Evolutionary conservation across 2,329 filamentous ascomycete genomes (phyloP).

Genomic region (Dactylellina leptospora): DNA sequence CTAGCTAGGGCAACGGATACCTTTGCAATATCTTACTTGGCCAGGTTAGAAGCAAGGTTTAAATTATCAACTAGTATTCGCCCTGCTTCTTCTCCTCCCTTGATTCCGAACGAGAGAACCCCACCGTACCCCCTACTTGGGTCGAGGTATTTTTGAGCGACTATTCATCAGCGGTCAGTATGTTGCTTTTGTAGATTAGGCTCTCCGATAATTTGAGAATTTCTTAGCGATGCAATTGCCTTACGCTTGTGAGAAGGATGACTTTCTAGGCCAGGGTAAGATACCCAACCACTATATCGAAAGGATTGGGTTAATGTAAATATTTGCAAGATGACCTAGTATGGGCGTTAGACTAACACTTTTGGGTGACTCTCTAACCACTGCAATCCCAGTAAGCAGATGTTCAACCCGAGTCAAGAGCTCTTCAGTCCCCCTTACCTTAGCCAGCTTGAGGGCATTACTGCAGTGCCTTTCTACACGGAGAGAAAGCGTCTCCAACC

Average conservation of each 20-base stretch:
- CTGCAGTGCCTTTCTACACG: conserved; percentile 84
- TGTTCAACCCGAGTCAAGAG: background rate
- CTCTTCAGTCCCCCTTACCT: conserved; percentile 15
- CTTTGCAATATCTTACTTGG: conserved; percentile 68
- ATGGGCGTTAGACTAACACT: conserved; percentile 63
- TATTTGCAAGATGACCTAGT: background rate
- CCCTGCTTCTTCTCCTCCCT: conserved; percentile 83
- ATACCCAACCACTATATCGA: conserved; percentile 76
- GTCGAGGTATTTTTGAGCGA: conserved; percentile 83
- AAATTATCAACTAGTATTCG: conserved; percentile 91
- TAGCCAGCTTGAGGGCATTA: conserved; percentile 81
- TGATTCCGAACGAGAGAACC: conserved; percentile 91
- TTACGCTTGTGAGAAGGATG: conserved; percentile 75
- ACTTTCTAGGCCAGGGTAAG: conserved; percentile 85
- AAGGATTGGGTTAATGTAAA: background rate
- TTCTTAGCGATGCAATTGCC: background rate
- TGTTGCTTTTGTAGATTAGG: no score
- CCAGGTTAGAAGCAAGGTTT: conserved; percentile 93
- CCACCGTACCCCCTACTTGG: conserved; percentile 80
- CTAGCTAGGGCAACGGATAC: conserved; percentile 35
- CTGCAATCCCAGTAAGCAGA: conserved; percentile 55
- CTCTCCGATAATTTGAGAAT: background rate
- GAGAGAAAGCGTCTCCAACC: conserved; percentile 87
- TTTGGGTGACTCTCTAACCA: conserved; percentile 85
- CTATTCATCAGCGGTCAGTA: background rate